Base-by-base conservation (phyloP, 805 yeast genomes). In the Maudiozyma serrabonitensis region DNA sequence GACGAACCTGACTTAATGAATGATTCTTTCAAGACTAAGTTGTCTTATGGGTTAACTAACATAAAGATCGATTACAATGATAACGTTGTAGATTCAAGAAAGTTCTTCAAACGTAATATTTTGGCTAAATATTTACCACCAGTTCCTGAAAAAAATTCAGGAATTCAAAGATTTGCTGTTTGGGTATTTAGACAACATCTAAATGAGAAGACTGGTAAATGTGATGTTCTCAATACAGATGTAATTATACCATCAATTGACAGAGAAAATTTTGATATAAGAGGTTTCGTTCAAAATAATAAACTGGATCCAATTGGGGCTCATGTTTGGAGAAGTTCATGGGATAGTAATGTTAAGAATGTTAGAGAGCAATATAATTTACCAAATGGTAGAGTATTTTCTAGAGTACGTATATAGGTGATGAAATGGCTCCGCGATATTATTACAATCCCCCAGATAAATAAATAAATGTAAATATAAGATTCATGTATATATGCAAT, bases 61-160 rank as follows among this genome's bases (percentile, higher is more conserved):
- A 74, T 90, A 31, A 73, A 78, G 43, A 66, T 87, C 32, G 67
- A 49, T 26, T 79, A 80, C 57, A 73, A 73, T 51, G 79, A 82
- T 53, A 79, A 82, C 58, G 66, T 75, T 45, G 74, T 87, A 37
- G 68, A 66, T 46, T 61, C 69, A 46, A 59, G 66, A 40, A 66
- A 62, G 47, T 60, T 64, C 34, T 60, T 75, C 41, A 41, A 74
- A 70, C 43, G 71, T 67, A 51, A 79, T 69, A 49, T 73, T 80
- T 21, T 62, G 54, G 72, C 75, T 39, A 76, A 78, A 8, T 91
- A 88, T 64, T 62, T 74, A 23, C 96, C 99, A 25, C 86, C 96
- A 43, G 77, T 78, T 26, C 96, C 97, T 11, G 97, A 91, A 63
- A 87, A 86, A 71, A 93, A 93, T 66, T 74, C 84, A 3, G 88